phyloP scores from a whole-genome alignment of 345 rosid genomes.

The Turnera subulata region DNA sequence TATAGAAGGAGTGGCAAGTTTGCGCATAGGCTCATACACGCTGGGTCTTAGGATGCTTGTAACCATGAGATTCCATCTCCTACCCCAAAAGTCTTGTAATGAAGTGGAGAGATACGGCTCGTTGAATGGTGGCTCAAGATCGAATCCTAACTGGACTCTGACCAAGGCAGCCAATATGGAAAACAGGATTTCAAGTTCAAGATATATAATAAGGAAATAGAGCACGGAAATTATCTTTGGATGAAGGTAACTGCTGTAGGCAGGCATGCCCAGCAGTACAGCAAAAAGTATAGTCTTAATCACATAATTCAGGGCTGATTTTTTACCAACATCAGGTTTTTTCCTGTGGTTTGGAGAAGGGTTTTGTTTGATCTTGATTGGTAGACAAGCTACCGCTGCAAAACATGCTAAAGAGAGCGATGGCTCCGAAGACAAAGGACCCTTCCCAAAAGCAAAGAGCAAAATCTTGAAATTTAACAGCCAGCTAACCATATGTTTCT shows the following conservation, averaged over 20 bases:
- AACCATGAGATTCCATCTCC: conserved; percentile 72
- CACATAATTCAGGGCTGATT: background rate
- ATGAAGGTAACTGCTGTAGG: conserved; percentile 31
- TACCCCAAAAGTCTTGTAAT: conserved; percentile 82
- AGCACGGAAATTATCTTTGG: conserved; percentile 23
- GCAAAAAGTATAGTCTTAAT: conserved; percentile 16
- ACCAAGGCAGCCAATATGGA: conserved; percentile 32
- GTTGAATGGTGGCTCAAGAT: conserved; percentile 58
- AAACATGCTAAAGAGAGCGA: background rate
- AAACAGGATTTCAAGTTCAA: conserved; percentile 40
- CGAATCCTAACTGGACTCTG: conserved; percentile 37
- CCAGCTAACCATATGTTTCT: conserved; percentile 21
- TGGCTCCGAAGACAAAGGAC: conserved; percentile 2
- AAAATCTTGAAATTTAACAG: conserved; percentile 25
- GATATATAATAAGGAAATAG: conserved; percentile 35
- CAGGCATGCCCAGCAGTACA: conserved; percentile 25
- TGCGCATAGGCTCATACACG: conserved; percentile 43
- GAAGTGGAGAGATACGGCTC: conserved; percentile 65
- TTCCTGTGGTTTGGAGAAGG: background rate
- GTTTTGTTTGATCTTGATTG: background rate
- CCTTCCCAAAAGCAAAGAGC: conserved; percentile 9
- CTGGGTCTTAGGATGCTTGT: conserved; percentile 46
- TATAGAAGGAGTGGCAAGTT: background rate
- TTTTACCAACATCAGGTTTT: background rate
- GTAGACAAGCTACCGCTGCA: conserved; percentile 2